Percentiles rank a stretch among this genome's conserved stretches.
Conservation (phyloP, 2,329 filamentous ascomycete genomes). For the Tolypocladium cylindrosporum region DNA sequence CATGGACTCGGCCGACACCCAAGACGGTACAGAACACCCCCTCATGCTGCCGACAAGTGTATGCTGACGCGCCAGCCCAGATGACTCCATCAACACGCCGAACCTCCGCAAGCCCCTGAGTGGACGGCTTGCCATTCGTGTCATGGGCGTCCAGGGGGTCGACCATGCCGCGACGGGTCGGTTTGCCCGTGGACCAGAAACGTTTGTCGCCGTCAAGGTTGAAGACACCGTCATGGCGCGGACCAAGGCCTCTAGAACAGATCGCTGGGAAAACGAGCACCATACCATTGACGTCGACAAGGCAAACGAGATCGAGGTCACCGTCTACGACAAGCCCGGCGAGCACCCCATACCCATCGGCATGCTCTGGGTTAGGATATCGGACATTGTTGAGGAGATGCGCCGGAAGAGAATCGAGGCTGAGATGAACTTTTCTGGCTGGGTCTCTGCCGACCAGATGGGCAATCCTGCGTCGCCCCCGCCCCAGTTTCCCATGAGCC, state of each 20-base stretch:
- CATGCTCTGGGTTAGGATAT: conserved; percentile 92
- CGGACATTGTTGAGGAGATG: conserved; percentile 96
- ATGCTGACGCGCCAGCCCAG: conserved; percentile 33
- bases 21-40: conserved; percentile 53
- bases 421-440: conserved; percentile 87
- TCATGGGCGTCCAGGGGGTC: conserved; percentile 85
- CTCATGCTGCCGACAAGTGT: not conserved
- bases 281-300: conserved; percentile 95
- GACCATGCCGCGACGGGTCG: conserved; percentile 79
- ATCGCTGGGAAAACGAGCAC: conserved; percentile 84
- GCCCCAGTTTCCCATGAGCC: conserved; percentile 47
- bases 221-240: conserved; percentile 87
- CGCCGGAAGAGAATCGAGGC: conserved; percentile 94
- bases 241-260: conserved; percentile 74
- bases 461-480: conserved; percentile 44
- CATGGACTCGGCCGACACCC: conserved; percentile 66
- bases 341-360: conserved; percentile 89
- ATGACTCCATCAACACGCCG: conserved; percentile 92
- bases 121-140: conserved; percentile 76
- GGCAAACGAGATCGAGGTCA: conserved; percentile 96
- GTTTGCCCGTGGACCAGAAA: conserved; percentile 87
- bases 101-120: conserved; percentile 94
- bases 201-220: conserved; percentile 92
- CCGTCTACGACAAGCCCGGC: conserved; percentile 89
- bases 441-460: conserved; percentile 97